phyloP scores from a whole-genome alignment of 441 rosid genomes.

The Cnidoscolus chayamansa region DNA sequence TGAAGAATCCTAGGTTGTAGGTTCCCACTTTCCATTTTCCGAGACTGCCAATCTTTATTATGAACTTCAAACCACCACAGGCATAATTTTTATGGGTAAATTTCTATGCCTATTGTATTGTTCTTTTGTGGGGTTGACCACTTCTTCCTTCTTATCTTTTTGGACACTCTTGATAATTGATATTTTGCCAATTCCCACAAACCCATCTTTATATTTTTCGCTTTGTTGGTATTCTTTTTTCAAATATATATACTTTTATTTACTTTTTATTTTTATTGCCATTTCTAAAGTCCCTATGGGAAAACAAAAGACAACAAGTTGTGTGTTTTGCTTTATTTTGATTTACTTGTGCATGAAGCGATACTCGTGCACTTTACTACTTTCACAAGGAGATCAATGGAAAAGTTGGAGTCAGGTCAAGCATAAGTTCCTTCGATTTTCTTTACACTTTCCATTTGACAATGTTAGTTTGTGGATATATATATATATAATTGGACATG shows the following conservation, averaged over 20 bases:
- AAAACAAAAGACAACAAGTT: not conserved
- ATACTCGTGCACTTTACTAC: slow-evolving; percentile 12
- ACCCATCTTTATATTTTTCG: not conserved
- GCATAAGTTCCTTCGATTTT: not conserved
- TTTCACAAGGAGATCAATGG: not conserved
- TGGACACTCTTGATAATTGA: slow-evolving; percentile 3
- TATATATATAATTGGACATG: too few species aligned
- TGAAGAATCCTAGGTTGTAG: not conserved
- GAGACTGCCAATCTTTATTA: slow-evolving; percentile 3
- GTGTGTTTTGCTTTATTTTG: not conserved
- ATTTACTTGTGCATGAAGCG: slow-evolving; percentile 10
- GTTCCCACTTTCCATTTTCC: slow-evolving; percentile 2
- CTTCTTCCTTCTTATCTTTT: not conserved
- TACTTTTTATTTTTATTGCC: too few species aligned
- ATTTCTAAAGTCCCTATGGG: not conserved
- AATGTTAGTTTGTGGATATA: too few species aligned
- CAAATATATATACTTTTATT: not conserved
- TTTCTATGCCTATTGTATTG: slow-evolving; percentile 13
- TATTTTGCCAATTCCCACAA: not conserved
- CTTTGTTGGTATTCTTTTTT: not conserved
- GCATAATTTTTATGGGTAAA: not conserved
- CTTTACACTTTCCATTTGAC: too few species aligned
- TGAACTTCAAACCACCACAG: not conserved
- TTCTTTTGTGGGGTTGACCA: slow-evolving; percentile 26
- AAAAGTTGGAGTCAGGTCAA: not conserved